Base-by-base conservation (phyloP, 768 basidiomycete species). In the Tubosaeta sp. region DNA sequence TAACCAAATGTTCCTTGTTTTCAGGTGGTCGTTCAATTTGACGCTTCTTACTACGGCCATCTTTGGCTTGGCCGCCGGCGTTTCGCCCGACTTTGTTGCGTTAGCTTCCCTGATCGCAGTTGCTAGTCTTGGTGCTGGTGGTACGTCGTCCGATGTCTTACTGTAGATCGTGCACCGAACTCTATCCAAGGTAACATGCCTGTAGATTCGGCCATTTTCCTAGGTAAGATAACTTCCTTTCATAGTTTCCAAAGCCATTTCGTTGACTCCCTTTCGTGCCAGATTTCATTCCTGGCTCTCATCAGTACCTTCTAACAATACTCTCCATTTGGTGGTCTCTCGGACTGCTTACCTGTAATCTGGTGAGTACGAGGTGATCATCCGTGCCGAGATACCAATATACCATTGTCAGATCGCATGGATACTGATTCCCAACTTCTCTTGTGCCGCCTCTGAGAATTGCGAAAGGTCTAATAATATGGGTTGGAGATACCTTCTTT, bases 401-500 rank as follows among this genome's bases (percentile, higher is more conserved):
- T 6, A 37, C 17, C 4, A 2, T 14, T n/a, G 37, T 19, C 37
- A 80, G 79, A 60, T 84, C 54, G 81, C 82, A 1, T 83, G 82
- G 82, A 80, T 82, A 2, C 61, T 84, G 25, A 78, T 83, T 13
- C 70, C 77, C 14, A 78, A 80, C 55, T 76, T 76, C 54, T 79
- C 82, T 6, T 84, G 83, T 54, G 48, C 72, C 0, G 57, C 64
- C 3, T 16, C 67, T 0, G 53, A 51, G 8, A 58, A 68, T 3
- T 79, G 79, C 54, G 52, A 71, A 34, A 73, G 69, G 46, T 62
- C 71, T 3, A 57, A 77, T 17, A 84, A 84, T 56, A 83, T 81
- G 82, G 82, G 83, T 25, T 84, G 83, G 83, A 71, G 83, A 27
- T 83, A 84, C 59, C 73, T 82, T 25, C 66, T 82, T 29, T 75